Evolutionary conservation across 2,329 filamentous ascomycete species (phyloP), one percentile per base, ranked within the genome.

Genomic region (Alternaria panax): DNA sequence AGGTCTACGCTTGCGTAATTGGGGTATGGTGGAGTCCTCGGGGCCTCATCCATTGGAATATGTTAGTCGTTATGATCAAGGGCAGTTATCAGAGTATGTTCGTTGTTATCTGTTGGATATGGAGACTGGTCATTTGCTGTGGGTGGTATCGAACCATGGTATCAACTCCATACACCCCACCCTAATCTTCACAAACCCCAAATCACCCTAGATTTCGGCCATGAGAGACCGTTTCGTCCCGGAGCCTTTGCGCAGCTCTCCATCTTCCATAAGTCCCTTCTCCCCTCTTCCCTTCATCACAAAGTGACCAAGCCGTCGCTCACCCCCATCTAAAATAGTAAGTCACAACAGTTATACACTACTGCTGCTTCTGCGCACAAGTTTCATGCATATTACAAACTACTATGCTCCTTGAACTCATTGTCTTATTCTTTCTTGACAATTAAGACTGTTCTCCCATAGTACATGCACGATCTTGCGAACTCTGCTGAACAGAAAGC

Each of bases 301-400:
- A 24, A 16, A 48, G 28, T 14, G n/a, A n/a, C 45, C 32, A 18
- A n/a, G 16, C 8, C 30, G 7, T 48, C 18, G n/a, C 48, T 14
- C 16, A 30, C 38, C 16, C 24, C 46, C 6, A 6, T 16, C n/a
- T 28, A 50, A 36, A 14, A 59, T 59, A 51, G 56, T 59, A 36
- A 45, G 51, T 38, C 25, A 38, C 18, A 48, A 16, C 18, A 11
- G 20, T 28, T 20, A 11, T 18, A 32, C 36, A 22, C 34, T 48
- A 22, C 34, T 40, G 9, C n/a, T 16, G 16, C 7, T 18, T 12
- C n/a, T 11, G 12, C 48, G 34, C 32, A 40, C 7, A 20, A 27
- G 2, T 16, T 12, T 24, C 9, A 14, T 28, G 9, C 38, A 7
- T 11, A 16, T 16, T 11, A 24, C 24, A 3, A 7, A 5, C 2